phyloP scores from a whole-genome alignment of 1,284 basidiomycete genomes.

The Pseudomicrostroma phylloplanum region DNA sequence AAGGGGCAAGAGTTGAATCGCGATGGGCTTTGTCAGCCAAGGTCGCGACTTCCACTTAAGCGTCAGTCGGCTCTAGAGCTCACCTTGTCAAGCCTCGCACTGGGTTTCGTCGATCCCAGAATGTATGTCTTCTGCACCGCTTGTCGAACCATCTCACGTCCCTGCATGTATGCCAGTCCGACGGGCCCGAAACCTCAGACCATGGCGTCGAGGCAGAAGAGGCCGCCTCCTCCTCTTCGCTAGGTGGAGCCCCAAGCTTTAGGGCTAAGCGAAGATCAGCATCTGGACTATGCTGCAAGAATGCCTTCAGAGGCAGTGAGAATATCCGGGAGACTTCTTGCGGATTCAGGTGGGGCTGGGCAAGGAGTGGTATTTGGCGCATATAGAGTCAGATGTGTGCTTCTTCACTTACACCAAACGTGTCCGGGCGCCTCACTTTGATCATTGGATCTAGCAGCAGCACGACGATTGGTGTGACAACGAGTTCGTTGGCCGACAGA shows the following conservation, averaged over 20 bases:
- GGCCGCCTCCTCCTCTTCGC: constrained; percentile 20
- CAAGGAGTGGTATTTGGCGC: neutral
- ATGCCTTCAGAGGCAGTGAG: constrained; percentile 36
- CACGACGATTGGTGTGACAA: constrained; percentile 44
- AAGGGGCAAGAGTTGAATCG: neutral
- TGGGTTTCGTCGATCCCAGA: constrained; percentile 44
- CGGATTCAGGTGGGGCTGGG: constrained; percentile 28
- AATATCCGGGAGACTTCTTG: constrained; percentile 38
- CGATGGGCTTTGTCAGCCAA: neutral
- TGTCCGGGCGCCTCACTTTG: constrained; percentile 15
- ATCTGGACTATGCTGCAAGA: constrained; percentile 35
- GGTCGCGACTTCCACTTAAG: neutral
- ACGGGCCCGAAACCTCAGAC: constrained; percentile 31
- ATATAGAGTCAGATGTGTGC: neutral
- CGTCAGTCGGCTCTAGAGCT: too few species aligned
- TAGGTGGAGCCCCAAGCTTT: constrained; percentile 18
- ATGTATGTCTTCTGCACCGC: constrained; percentile 35
- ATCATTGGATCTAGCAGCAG: constrained; percentile 29
- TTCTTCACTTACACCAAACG: neutral
- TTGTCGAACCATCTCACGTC: constrained; percentile 41
- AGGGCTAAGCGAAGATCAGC: constrained; percentile 18
- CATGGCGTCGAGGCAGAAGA: constrained; percentile 17
- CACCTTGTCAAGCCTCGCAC: constrained; percentile 38
- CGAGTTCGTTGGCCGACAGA: constrained; percentile 44
- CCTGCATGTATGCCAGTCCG: constrained; percentile 44